Evolutionary conservation across 768 basidiomycete genomes (phyloP), one percentile per base, ranked within the genome.

Genomic region (Lyophyllum shimeji): DNA sequence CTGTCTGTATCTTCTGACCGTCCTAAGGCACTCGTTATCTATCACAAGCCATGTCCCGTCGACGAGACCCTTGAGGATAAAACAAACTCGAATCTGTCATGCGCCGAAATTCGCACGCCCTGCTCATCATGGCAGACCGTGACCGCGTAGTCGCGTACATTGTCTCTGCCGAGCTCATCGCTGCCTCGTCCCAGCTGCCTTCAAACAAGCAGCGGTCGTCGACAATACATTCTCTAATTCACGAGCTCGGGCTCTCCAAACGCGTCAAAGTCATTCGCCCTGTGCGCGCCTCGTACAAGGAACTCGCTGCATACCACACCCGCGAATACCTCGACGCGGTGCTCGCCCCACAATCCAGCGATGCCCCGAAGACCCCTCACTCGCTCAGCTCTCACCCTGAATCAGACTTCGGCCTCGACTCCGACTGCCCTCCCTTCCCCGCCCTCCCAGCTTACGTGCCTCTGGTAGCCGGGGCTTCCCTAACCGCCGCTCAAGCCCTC

Each of bases 401-500:
- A 46, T 58, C 67, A 37, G 77, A 84, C 46, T 61, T 61, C n/a
- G 64, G 62, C 1, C 58, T 76, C 12, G 73, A 77, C 25, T 44
- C 46, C 4, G 94, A 97, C 65, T 95, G 93, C 61, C 91, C 94
- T 0, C 72, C 79, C 1, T 98, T 98, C 65, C 70, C 69, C 5
- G 82, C 80, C 1, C 78, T 98, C 12, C 66, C 81, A 6, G 76
- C 81, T 2, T 97, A 97, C 60, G 84, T 89, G 5, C 74, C 74
- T 4, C 71, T 86, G 3, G 76, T 96, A 1, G 93, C 87, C 90
- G 95, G 1, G 17, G 89, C 89, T 0, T 82, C 91, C 0, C 74
- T 95, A 37, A 85, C 89, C 1, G 94, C 89, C 0, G 88, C 83
- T 2, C 76, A 78, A 8, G 77, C 81, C 5, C 73, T 98, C 2